Percentiles rank a stretch among this genome's conserved stretches.
These are phyloP conservation scores for Aspergillus costaricaensis DNA, from an alignment of 2,329 filamentous ascomycete genomes.

Conservation along the genomic window DNA sequence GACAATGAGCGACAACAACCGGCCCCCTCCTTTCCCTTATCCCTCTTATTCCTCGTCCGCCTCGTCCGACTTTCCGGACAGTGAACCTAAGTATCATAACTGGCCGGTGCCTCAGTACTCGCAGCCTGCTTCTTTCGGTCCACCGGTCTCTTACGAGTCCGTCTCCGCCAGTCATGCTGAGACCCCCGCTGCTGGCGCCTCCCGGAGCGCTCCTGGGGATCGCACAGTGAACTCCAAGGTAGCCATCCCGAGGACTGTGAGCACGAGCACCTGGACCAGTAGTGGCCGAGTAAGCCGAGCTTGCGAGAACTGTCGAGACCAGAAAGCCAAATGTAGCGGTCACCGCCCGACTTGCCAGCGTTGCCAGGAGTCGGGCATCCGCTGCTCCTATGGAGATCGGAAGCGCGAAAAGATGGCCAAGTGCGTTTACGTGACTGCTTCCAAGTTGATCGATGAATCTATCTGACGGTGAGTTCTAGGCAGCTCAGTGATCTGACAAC, in stretches of 20 bases:
- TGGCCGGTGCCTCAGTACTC: slow-evolving; percentile 22
- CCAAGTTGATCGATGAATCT: neutral
- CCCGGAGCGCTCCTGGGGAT: slow-evolving; percentile 15
- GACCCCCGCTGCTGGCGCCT: slow-evolving; percentile 11
- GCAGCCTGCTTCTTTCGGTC: slow-evolving; percentile 19
- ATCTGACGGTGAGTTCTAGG: slow-evolving; percentile 29
- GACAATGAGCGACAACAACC: slow-evolving; percentile 27
- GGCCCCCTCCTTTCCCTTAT: slow-evolving; percentile 20
- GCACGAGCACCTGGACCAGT: slow-evolving; percentile 25
- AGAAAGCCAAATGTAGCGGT: slow-evolving; percentile 51
- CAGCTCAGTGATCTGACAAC: slow-evolving; percentile 42
- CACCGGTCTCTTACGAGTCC: slow-evolving; percentile 20
- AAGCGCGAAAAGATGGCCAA: slow-evolving; percentile 47
- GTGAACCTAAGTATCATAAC: slow-evolving; percentile 17
- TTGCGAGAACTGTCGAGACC: slow-evolving; percentile 49
- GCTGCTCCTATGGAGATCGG: slow-evolving; percentile 47
- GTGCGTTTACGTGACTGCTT: slow-evolving; percentile 30
- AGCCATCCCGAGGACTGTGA: slow-evolving; percentile 31
- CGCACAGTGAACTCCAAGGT: slow-evolving; percentile 32
- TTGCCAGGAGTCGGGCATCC: slow-evolving; percentile 44
- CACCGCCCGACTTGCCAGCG: slow-evolving; percentile 46
- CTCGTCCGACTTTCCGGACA: slow-evolving; percentile 20
- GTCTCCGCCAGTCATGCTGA: slow-evolving; percentile 17
- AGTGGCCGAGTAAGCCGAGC: slow-evolving; percentile 41
- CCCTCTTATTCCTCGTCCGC: slow-evolving; percentile 18